phyloP scores from a whole-genome alignment of 164 flowering plant species.

The Magnolia officinalis region DNA sequence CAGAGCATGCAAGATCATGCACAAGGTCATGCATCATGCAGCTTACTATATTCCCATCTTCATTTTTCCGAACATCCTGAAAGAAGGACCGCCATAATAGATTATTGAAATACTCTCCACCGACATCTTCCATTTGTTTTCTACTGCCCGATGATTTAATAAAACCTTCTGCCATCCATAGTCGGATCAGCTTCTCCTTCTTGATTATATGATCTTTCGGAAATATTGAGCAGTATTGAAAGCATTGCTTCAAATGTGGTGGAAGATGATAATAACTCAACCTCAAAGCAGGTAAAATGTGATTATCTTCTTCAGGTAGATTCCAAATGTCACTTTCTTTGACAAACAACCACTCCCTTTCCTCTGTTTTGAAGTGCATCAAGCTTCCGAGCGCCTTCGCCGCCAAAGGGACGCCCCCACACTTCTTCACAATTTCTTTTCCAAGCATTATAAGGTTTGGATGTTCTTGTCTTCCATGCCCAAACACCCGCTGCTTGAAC shows the following conservation, averaged over 20 bases:
- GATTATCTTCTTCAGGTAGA: neutral
- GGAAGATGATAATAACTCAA: conserved; percentile 20
- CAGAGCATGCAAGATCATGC: conserved; percentile 10
- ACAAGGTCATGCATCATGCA: conserved; percentile 15
- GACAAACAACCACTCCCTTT: conserved; percentile 11
- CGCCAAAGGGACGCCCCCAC: conserved; percentile 20
- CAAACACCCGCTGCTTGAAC: conserved; percentile 11
- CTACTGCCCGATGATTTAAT: neutral
- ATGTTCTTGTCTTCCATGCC: neutral
- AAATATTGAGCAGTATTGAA: conserved; percentile 19
- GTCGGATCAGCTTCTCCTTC: conserved; percentile 10
- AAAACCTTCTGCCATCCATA: conserved; percentile 22
- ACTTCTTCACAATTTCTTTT: conserved; percentile 14
- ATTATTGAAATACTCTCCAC: neutral
- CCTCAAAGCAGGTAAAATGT: conserved; percentile 15
- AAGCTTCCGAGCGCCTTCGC: conserved; percentile 17
- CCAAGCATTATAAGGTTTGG: conserved; percentile 5
- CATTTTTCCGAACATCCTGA: conserved; percentile 1
- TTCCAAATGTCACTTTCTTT: conserved; percentile 13
- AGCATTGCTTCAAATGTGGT: conserved; percentile 18
- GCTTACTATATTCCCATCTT: conserved; percentile 1
- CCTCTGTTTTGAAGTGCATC: conserved; percentile 8
- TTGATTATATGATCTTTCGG: conserved; percentile 13
- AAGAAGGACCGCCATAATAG: conserved; percentile 12
- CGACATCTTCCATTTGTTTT: conserved; percentile 10